Evolutionary conservation across 2,329 filamentous ascomycete species (phyloP).

Genomic region (Penicillium digitatum): DNA sequence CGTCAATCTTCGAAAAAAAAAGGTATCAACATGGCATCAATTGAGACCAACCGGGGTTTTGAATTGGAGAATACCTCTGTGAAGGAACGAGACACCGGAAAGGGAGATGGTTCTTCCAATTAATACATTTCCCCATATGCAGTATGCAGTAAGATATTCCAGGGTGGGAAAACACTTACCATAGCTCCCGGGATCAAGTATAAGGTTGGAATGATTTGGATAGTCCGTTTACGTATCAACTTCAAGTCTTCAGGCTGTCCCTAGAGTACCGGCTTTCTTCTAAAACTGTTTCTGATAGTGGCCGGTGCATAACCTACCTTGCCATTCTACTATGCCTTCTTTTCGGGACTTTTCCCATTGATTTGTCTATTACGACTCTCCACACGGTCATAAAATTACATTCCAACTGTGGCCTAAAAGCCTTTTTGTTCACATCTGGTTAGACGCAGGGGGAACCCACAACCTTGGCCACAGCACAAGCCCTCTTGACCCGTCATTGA

Average conservation of each 20-base stretch:
- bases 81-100: conserved; percentile 10
- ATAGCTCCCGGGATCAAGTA: background rate
- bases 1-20: conserved; percentile 30
- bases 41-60: background rate
- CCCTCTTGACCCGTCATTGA: background rate
- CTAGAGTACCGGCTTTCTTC: background rate
- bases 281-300: background rate
- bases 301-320: background rate
- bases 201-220: background rate
- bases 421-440: conserved; percentile 1
- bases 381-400: background rate
- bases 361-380: background rate
- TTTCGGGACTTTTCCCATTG: background rate
- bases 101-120: background rate
- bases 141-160: no score
- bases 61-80: conserved; percentile 44
- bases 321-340: background rate
- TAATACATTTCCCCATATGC: background rate
- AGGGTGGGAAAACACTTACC: background rate
- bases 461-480: background rate
- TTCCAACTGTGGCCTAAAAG: background rate
- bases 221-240: background rate
- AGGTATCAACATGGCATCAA: background rate
- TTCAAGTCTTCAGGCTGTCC: background rate
- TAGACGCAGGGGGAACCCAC: background rate